Conservation (phyloP, 306 rosid species). For the Elaeagnus macrophylla region DNA sequence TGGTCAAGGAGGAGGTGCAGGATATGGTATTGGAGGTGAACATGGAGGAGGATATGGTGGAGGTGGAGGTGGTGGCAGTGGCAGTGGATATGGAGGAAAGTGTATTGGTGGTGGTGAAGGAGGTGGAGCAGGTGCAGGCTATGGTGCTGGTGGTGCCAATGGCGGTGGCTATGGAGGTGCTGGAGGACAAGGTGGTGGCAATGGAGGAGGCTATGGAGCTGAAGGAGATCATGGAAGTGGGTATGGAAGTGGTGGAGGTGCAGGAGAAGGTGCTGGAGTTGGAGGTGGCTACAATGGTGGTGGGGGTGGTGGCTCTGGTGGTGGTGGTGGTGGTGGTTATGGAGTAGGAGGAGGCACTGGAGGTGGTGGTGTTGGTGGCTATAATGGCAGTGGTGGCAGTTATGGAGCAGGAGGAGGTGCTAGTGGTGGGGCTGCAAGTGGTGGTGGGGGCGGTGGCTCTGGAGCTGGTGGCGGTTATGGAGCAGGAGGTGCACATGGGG, state of each 20-base stretch:
- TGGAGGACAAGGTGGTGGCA: neutral
- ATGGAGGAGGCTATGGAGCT: conserved; percentile 15
- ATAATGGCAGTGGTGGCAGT: conserved; percentile 26
- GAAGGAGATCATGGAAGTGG: conserved; percentile 15
- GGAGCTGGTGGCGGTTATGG: conserved; percentile 25
- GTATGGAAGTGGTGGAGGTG: conserved; percentile 22
- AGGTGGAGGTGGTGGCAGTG: conserved; percentile 11
- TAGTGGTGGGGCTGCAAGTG: conserved; percentile 29
- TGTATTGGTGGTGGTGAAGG: conserved; percentile 34
- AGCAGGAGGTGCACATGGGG: conserved; percentile 32
- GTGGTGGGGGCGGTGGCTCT: conserved; percentile 33
- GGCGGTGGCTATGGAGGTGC: conserved; percentile 11
- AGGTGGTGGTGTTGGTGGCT: conserved; percentile 25
- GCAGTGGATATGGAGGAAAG: conserved; percentile 27
- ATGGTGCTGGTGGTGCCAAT: conserved; percentile 12
- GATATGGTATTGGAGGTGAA: conserved; percentile 27
- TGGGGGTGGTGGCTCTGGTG: conserved; percentile 28
- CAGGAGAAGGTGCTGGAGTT: conserved; percentile 20
- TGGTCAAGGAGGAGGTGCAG: conserved; percentile 23
- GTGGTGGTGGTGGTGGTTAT: conserved; percentile 25
- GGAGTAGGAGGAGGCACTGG: conserved; percentile 14
- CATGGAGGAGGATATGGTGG: conserved; percentile 21
- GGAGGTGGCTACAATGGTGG: conserved; percentile 30
- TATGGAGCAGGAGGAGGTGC: conserved; percentile 37
- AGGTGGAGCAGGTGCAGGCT: conserved; percentile 17